Evolutionary conservation across 2,329 filamentous ascomycete species (phyloP), one percentile per base, ranked within the genome.

Genomic region (Nemania bipapillata): DNA sequence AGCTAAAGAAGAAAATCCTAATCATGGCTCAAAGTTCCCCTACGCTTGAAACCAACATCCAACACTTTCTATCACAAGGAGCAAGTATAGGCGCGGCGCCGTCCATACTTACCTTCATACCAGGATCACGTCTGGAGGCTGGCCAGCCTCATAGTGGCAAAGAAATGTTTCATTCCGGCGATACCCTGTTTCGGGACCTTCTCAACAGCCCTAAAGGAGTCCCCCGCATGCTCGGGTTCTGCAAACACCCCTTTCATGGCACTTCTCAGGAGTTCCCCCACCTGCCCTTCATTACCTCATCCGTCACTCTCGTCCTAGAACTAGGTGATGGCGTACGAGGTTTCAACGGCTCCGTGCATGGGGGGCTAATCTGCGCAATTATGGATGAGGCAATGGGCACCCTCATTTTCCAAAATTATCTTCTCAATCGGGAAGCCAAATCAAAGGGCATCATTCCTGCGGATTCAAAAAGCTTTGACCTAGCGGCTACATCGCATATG

Each of bases 361-460:
- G 76, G 35, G 77, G 76, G 4, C 59, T 78, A 1, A 62, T 74
- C 11, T 47, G 68, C 7, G 56, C 70, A 8, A 8, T 76, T 8
- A 70, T 78, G 17, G 77, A 78, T 68, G 77, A 79, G 63, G 72
- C 73, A 40, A 77, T 78, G 76, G 75, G 74, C 26, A 57, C 56
- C 28, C 58, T 77, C 32, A 57, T 76, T 22, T 70, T 72, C 26
- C 49, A 69, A 56, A 77, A 76, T 50, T 63, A 73, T 54, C 37
- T 72, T 32, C 56, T 63, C 4, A 67, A 73, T 47, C n/a, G 50
- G 1, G n/a, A 58, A 24, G 60, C 53, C 11, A 64, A 65, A 24
- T 56, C 40, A 1, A 60, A 66, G 24, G 63, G 65, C 11, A 28
- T 37, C n/a, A 59, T 72, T 17, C 69, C 73, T 1, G 15, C 37